Evolutionary conservation across 2,329 filamentous ascomycete genomes (phyloP).

Genomic region (Trichothecium roseum): DNA sequence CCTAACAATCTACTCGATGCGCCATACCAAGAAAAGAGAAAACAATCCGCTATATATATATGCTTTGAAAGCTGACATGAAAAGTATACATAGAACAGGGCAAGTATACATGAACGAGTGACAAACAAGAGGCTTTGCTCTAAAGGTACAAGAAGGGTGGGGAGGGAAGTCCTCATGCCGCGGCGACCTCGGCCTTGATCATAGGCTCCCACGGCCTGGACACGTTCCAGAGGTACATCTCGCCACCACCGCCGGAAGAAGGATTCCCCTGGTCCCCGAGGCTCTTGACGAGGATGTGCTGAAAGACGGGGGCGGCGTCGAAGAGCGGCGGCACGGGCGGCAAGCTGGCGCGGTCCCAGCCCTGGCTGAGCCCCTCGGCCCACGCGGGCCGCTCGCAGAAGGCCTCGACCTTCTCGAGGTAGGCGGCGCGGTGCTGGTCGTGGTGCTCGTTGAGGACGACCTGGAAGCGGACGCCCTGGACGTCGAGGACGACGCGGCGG

Average conservation of each 20-base stretch:
- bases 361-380: slow-evolving; percentile 14
- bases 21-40: neutral
- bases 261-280: slow-evolving; percentile 4
- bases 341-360: slow-evolving; percentile 16
- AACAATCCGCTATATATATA: neutral
- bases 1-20: neutral
- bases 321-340: slow-evolving; percentile 16
- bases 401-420: slow-evolving; percentile 20
- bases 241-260: slow-evolving; percentile 10
- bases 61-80: neutral
- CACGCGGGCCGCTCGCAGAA: slow-evolving; percentile 19
- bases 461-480: slow-evolving; percentile 28
- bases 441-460: slow-evolving; percentile 26
- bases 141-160: no score
- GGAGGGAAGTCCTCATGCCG: neutral
- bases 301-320: slow-evolving; percentile 16
- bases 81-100: slow-evolving; percentile 4
- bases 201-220: slow-evolving; percentile 31
- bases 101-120: neutral
- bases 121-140: neutral
- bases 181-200: slow-evolving; percentile 22
- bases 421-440: slow-evolving; percentile 20
- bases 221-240: slow-evolving; percentile 31
- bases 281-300: slow-evolving; percentile 26
- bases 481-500: slow-evolving; percentile 26